Conservation (phyloP, 176 grass and related monocot genomes). For the Rhynchospora pubera region DNA sequence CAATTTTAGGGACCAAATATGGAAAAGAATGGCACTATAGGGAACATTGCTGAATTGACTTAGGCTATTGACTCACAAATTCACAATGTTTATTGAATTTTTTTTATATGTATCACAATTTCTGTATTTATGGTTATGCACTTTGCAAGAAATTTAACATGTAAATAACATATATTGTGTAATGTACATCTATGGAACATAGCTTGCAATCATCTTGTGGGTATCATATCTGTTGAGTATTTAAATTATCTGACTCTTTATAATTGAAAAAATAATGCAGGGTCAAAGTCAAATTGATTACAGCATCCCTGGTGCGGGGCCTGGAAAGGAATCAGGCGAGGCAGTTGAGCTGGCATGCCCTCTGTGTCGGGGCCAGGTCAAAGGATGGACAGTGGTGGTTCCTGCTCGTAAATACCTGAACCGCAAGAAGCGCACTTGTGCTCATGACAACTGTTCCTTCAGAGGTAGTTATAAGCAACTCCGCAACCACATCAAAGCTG, state of each 20-base stretch:
- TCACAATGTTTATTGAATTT: background rate
- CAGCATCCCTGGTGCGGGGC: background rate
- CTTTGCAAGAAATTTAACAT: background rate
- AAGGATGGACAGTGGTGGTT: conserved; percentile 74
- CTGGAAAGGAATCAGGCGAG: conserved; percentile 30
- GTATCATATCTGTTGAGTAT: background rate
- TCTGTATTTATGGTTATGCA: background rate
- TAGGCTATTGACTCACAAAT: background rate
- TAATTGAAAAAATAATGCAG: conserved; percentile 11
- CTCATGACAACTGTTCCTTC: conserved; percentile 58
- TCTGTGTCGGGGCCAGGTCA: conserved; percentile 68
- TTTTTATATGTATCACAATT: too few relatives aligned
- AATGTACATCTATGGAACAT: background rate
- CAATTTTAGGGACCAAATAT: background rate
- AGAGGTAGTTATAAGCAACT: conserved; percentile 52
- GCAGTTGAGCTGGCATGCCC: conserved; percentile 54
- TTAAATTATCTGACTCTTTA: background rate
- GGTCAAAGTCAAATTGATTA: conserved; percentile 14
- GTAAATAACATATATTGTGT: background rate
- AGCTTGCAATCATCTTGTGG: background rate
- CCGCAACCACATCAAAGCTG: conserved; percentile 49
- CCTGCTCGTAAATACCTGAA: conserved; percentile 59
- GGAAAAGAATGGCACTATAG: background rate
- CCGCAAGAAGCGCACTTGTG: conserved; percentile 57
- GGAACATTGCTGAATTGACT: background rate